Conservation (phyloP, 257 asterid species). For the Nicotiana otophora region DNA sequence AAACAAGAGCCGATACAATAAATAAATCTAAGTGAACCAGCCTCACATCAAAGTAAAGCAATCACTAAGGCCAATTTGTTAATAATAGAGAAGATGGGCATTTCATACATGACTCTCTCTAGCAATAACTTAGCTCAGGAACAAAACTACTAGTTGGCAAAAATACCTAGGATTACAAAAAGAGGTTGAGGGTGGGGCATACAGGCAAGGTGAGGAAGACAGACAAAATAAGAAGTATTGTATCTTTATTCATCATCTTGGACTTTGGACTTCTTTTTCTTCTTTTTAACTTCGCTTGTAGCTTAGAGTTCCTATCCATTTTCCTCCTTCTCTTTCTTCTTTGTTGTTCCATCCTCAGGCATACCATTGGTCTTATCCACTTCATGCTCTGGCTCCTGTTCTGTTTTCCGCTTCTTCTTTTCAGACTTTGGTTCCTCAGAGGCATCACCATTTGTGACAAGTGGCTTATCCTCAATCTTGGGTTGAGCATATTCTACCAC, state of each 20-base stretch:
- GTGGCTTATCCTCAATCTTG: slow-evolving; percentile 44
- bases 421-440: slow-evolving; percentile 60
- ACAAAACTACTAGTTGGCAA: not conserved
- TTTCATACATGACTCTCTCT: not conserved
- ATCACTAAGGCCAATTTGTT: not conserved
- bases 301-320: slow-evolving; percentile 24
- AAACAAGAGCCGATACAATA: not conserved
- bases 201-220: not conserved
- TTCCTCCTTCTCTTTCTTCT: slow-evolving; percentile 56
- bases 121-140: not conserved
- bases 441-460: slow-evolving; percentile 37
- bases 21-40: not conserved
- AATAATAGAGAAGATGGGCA: not conserved
- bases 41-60: not conserved
- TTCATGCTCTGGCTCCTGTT: slow-evolving; percentile 26
- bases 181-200: not conserved
- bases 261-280: slow-evolving; percentile 45
- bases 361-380: slow-evolving; percentile 22
- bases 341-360: slow-evolving; percentile 51
- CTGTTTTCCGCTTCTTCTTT: slow-evolving; percentile 65
- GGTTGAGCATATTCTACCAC: slow-evolving; percentile 17
- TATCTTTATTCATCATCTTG: slow-evolving; percentile 30
- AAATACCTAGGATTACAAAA: not conserved
- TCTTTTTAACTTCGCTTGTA: slow-evolving; percentile 43
- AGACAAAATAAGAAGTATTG: not conserved